Evolutionary conservation across 176 grass and related monocot species (phyloP), one percentile per base, ranked within the genome.

Genomic region (Chloris gayana): DNA sequence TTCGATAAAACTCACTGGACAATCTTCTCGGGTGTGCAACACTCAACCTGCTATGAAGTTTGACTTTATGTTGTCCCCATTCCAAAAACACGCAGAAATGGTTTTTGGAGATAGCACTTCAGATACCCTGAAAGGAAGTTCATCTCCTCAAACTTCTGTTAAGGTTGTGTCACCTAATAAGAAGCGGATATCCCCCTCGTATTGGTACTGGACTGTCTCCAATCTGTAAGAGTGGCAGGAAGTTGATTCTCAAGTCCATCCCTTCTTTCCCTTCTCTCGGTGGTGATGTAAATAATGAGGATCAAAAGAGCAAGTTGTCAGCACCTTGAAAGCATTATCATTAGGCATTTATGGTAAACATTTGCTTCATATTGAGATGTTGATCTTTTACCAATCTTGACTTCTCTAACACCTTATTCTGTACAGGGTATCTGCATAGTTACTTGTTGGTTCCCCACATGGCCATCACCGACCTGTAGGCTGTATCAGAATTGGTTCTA

Each of bases 211-310:
- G 88, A 34, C 19, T 87, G 56, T 90, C 88, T 57, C 88, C 88
- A n/a, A 86, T 90, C 45, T 83, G 80, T 76, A 90, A 59, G 84
- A 86, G 80, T 6, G 88, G 79, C 62, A 79, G 84, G 84, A 90
- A 83, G 46, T 68, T 87, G 54, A 90, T 90, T 69, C 80, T 90
- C 35, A 83, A 83, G 72, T 90, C 84, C 18, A 90, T 90, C 33
- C 88, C 88, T 41, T 90, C 88, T 38, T 90, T 89, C 87, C 87
- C 87, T 85, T 89, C 87, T 38, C 87, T 89, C 0, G 41, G 78
- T 30, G 87, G 78, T 32, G 87, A 85, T 13, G 19, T 42, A 61
- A 85, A 60, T 56, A 89, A 67, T 7, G 78, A 59, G 4, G 78
- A 82, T 67, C 73, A 49, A 24, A 72, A 85, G 38, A 72, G 29